Evolutionary conservation across 2,329 filamentous ascomycete species (phyloP).

Genomic region (Ceratocystis cubensis): DNA sequence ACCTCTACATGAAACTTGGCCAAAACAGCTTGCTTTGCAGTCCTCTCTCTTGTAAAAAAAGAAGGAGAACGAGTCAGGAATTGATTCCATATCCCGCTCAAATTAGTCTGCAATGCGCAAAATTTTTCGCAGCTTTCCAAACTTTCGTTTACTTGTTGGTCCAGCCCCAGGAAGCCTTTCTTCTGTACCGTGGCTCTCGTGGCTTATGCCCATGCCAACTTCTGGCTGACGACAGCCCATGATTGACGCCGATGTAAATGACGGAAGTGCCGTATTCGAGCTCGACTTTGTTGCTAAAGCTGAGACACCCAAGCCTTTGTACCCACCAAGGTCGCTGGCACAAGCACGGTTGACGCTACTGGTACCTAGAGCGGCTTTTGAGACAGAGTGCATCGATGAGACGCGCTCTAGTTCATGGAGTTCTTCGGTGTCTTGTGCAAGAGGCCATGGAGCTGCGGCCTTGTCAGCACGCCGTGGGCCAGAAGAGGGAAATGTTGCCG

Average conservation of each 20-base stretch:
- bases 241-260: slow-evolving; percentile 9
- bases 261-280: slow-evolving; percentile 10
- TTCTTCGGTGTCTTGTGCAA: slow-evolving; percentile 2
- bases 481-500: not conserved
- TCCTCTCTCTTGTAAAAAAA: slow-evolving; percentile 8
- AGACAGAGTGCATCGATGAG: slow-evolving; percentile 9
- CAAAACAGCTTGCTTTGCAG: not conserved
- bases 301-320: slow-evolving; percentile 6
- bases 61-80: not conserved
- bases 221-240: not conserved
- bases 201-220: not conserved
- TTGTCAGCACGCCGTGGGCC: not conserved
- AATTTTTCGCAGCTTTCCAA: slow-evolving; percentile 51
- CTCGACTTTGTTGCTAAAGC: not conserved
- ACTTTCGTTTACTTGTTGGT: slow-evolving; percentile 48
- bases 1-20: not conserved
- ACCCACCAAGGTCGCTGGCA: not conserved
- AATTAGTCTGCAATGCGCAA: slow-evolving; percentile 39
- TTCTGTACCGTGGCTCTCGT: not conserved
- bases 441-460: slow-evolving; percentile 10
- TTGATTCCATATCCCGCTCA: not conserved
- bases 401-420: slow-evolving; percentile 8
- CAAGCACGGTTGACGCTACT: slow-evolving; percentile 16
- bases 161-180: not conserved
- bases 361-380: slow-evolving; percentile 8